Evolutionary conservation across 768 basidiomycete genomes (phyloP), one percentile per base, ranked within the genome.

Genomic region (Suillus occidentalis): DNA sequence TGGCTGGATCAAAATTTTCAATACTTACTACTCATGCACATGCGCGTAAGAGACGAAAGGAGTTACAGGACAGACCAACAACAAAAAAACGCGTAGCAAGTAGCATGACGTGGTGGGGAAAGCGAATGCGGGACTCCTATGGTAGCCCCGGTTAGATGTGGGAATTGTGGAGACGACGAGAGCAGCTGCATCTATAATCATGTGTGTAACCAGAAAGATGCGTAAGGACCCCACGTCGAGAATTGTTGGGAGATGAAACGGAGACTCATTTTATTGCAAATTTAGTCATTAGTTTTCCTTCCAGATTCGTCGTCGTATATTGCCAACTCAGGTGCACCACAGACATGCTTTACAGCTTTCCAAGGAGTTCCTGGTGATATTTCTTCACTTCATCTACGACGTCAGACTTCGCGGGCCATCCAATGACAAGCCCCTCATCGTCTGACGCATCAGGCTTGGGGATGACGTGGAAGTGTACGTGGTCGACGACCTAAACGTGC

Each of bases 391-490:
- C 72, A 1, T 75, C 73, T 66, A 67, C 60, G 13, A 62, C 28
- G 0, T 67, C 62, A 2, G 56, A 64, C 66, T 69, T 28, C n/a
- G 69, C 56, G 2, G 73, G 73, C 97, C 97, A 98, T 20, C 85
- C 87, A 62, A 98, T 79, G 14, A 87, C 87, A 34, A 99, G 83
- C 5, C 97, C 97, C 69, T 91, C 87, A 6, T 84, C 73, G 53
- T 88, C 84, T 6, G 79, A 77, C 2, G 72, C 82, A n/a, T 77
- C 73, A 0, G 92, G 94, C 75, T 97, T 98, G 4, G 96, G 95
- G 66, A 98, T 96, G 69, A 98, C 83, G 71, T 98, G 95, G 79
- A 95, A 95, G 75, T 97, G 94, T 16, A 95, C 94, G 70, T 97
- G 95, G 63, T 88, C 85, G 34, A 97, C 94, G 60, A 85, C 80